Conservation (phyloP, 805 yeast genomes). For the Saccharomycopsis sp. region DNA sequence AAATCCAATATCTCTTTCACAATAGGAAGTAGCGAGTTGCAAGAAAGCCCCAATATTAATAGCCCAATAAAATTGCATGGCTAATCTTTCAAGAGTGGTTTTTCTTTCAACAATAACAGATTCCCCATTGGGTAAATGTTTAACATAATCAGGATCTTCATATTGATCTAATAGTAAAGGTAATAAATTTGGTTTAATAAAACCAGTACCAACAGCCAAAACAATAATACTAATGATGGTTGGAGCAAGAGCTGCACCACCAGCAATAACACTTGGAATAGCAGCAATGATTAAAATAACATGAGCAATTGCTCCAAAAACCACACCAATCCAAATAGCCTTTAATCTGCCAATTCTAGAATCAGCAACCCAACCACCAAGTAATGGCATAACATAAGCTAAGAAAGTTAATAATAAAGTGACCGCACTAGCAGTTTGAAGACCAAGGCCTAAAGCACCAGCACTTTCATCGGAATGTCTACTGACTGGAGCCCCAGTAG, state of each 20-base stretch:
- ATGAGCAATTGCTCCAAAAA: slow-evolving; percentile 37
- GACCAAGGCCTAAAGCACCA: slow-evolving; percentile 41
- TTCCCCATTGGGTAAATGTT: slow-evolving; percentile 26
- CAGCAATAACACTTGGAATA: slow-evolving; percentile 25
- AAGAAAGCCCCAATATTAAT: slow-evolving; percentile 47
- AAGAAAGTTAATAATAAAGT: slow-evolving; percentile 36
- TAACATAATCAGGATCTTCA: slow-evolving; percentile 45
- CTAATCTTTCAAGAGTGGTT: slow-evolving; percentile 23
- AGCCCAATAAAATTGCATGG: slow-evolving; percentile 42
- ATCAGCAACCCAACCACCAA: slow-evolving; percentile 45
- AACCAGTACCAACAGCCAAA: slow-evolving; percentile 35
- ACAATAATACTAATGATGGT: slow-evolving; percentile 27
- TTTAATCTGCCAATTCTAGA: slow-evolving; percentile 35
- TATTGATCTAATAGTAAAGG: slow-evolving; percentile 39
- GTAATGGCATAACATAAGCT: slow-evolving; percentile 41
- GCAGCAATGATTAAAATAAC: slow-evolving; percentile 39
- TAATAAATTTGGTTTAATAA: slow-evolving; percentile 40
- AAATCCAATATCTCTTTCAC: slow-evolving; percentile 41
- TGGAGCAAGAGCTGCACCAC: slow-evolving; percentile 22
- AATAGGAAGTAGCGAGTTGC: slow-evolving; percentile 40
- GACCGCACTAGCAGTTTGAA: slow-evolving; percentile 36
- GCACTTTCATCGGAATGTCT: slow-evolving; percentile 29
- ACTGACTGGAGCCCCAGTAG: slow-evolving; percentile 33
- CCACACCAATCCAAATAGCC: slow-evolving; percentile 40
- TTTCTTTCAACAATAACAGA: slow-evolving; percentile 9